These are phyloP conservation scores for Lepidium aucheri DNA, from an alignment of 345 rosid species.

Conservation along the genomic window DNA sequence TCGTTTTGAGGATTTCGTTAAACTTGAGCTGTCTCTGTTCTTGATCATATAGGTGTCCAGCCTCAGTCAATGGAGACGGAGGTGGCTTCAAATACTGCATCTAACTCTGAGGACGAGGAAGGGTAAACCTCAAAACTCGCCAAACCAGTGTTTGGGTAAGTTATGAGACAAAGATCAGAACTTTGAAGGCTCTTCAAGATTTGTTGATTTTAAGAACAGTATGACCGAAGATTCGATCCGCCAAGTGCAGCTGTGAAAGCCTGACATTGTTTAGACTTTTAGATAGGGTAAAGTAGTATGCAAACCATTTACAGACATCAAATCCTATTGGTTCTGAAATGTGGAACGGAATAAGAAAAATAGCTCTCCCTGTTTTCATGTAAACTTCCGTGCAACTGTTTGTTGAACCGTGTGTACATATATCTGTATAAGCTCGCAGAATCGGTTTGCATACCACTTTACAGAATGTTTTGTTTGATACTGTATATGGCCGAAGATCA, in stretches of 20 bases:
- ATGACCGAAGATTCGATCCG: neutral
- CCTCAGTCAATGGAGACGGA: constrained; percentile 33
- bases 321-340: constrained; percentile 8
- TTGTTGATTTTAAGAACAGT: constrained; percentile 3
- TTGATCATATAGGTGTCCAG: constrained; percentile 29
- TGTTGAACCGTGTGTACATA: constrained; percentile 1
- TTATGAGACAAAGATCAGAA: neutral
- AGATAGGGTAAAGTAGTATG: constrained; percentile 15
- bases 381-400: neutral
- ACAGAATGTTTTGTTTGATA: neutral
- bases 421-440: constrained; percentile 13
- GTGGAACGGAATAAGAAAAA: constrained; percentile 14
- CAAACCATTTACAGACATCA: constrained; percentile 15
- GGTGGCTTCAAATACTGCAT: constrained; percentile 14
- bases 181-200: constrained; percentile 19
- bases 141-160: constrained; percentile 20
- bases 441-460: neutral
- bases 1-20: neutral
- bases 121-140: constrained; percentile 16
- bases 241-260: constrained; percentile 11
- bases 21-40: neutral
- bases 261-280: constrained; percentile 9
- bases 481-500: neutral
- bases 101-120: constrained; percentile 56
- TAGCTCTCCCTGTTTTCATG: constrained; percentile 5